These are phyloP conservation scores for Helichrysum umbraculigerum DNA, from an alignment of 129 eudicot genomes.

Conservation along the genomic window DNA sequence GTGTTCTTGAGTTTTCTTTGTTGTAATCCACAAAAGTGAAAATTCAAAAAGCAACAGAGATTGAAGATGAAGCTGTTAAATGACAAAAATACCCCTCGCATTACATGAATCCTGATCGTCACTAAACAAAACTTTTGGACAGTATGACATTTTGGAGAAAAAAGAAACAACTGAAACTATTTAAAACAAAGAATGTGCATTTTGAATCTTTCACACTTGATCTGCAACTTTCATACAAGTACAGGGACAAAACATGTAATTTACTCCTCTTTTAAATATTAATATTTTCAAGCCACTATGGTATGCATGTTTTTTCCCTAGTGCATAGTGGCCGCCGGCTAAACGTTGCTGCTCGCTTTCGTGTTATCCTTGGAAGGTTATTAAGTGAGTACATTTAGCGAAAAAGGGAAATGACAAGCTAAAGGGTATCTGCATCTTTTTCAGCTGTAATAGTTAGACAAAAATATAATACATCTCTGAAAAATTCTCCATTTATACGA, in stretches of 20 bases:
- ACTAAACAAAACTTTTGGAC: neutral
- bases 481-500: neutral
- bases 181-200: too few species aligned
- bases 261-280: neutral
- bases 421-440: neutral
- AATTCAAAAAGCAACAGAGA: neutral
- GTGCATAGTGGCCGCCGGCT: neutral
- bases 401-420: neutral
- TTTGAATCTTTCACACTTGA: too few species aligned
- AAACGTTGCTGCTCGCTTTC: neutral
- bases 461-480: too few species aligned
- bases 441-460: neutral
- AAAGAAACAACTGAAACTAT: too few species aligned
- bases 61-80: neutral
- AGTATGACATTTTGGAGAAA: too few species aligned
- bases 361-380: neutral
- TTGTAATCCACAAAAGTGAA: too few species aligned
- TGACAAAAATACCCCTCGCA: neutral
- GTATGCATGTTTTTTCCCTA: neutral
- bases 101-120: neutral
- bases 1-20: neutral
- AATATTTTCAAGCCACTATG: too few species aligned
- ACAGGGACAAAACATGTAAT: neutral
- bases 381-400: neutral
- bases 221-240: neutral